Base-by-base conservation (phyloP, 805 yeast species). In the Schwanniomyces occidentalis region DNA sequence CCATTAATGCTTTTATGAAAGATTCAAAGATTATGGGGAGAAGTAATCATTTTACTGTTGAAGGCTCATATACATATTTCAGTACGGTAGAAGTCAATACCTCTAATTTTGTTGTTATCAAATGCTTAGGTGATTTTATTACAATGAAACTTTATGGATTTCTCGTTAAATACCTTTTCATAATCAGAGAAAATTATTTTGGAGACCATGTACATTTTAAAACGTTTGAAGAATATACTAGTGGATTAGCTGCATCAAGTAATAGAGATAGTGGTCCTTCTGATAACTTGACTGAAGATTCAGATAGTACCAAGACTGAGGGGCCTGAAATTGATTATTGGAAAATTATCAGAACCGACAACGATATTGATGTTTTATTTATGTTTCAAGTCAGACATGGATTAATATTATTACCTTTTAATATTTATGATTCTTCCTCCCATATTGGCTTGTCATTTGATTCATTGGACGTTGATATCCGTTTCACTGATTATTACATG, bases 401-500 rank as follows among this genome's bases (percentile, higher is more conserved):
- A 0, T 73, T 84, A 16, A 49, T 88, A 13, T 63, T 87, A 2
- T 51, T 93, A 5, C 99, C 99, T 0, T 75, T 75, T 9, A 75
- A 80, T 38, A 58, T 88, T 6, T 90, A 86, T 51, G 80, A 82
- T 37, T 69, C 80, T 23, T 63, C 71, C 9, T 72, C 83, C 0
- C 82, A 80, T 50, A 48, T 85, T 15, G 78, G 83, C 0, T 53
- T 90, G 1, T 70, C 71, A 25, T 80, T 88, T 47, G 80, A 81
- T 15, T 66, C 72, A 13, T 63, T 90, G 27, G 87, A 80, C 42
- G 74, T 86, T 17, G 97, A 89, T 53, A 67, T 87, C n/a, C 67
- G 98, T 36, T 84, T 88, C 58, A 83, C 91, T 12, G 85, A 88
- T 48, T 93, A 85, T 57, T 93, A 91, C 52, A 90, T 93, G 96